Conservation (phyloP, 2,329 filamentous ascomycete genomes). For the Pseudogymnoascus sp. region DNA sequence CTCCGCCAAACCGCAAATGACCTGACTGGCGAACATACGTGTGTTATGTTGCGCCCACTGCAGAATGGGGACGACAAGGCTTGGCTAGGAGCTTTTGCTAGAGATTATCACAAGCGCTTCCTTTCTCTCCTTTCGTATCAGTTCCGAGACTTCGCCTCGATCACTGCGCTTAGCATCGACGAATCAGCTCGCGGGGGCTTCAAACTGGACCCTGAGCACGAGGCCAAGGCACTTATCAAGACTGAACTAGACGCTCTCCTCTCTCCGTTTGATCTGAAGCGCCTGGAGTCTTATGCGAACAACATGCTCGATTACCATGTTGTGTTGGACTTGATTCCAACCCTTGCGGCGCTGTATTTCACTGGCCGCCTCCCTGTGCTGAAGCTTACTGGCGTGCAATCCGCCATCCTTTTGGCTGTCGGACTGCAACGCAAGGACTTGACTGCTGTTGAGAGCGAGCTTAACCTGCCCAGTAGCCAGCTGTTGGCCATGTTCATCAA, state of each 20-base stretch:
- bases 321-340: constrained; percentile 84
- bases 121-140: constrained; percentile 83
- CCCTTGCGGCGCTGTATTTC: constrained; percentile 78
- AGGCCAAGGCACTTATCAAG: constrained; percentile 56
- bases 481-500: constrained; percentile 96
- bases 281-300: constrained; percentile 89
- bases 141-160: constrained; percentile 72
- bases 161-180: constrained; percentile 77
- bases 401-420: constrained; percentile 78
- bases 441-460: constrained; percentile 69
- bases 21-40: constrained; percentile 92
- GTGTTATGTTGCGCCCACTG: constrained; percentile 88
- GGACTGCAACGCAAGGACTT: constrained; percentile 87
- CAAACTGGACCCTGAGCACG: constrained; percentile 51
- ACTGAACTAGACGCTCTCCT: constrained; percentile 66
- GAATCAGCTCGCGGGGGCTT: constrained; percentile 72
- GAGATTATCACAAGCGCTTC: constrained; percentile 94
- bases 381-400: constrained; percentile 72
- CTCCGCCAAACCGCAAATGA: constrained; percentile 93
- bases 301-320: constrained; percentile 98
- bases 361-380: constrained; percentile 61
- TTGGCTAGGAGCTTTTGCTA: constrained; percentile 81
- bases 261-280: constrained; percentile 89
- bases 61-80: constrained; percentile 57
- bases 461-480: constrained; percentile 66